Evolutionary conservation across 257 asterid genomes (phyloP), one percentile per base, ranked within the genome.

Genomic region (Solanum microdontum): DNA sequence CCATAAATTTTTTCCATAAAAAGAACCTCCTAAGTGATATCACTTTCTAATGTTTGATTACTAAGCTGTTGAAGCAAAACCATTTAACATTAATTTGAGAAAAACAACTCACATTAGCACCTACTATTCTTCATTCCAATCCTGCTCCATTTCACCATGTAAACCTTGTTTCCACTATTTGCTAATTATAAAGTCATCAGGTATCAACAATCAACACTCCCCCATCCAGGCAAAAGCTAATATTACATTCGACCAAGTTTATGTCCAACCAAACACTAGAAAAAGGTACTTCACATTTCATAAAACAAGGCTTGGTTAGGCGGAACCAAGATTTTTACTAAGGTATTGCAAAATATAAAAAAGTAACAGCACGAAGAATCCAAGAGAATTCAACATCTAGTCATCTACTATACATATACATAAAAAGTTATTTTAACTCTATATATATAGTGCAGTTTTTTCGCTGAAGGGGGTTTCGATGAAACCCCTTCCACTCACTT

Each of bases 151-250:
- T 24, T 45, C 39, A 45, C 68, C 39, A 45, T 45, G 66, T 45
- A 80, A 80, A 26, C 68, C 36, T 45, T 80, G 84, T 70, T 90
- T 82, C 87, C 68, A 68, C 24, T 77, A 32, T 60, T 40, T 40
- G 69, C 66, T 19, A 34, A 90, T 23, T 23, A 87, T 85, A 1
- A 37, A 58, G 21, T 76, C 17, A 79, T 6, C 66, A 26, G 43
- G 40, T 15, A 17, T 14, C n/a, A 15, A 14, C 84, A 24, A 40
- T 79, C 23, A 79, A 51, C 66, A 1, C 26, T 28, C 36, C 37
- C 8, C 60, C 64, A 24, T 8, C 37, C 37, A 6, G 8, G 15
- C 24, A 24, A 40, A 7, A 4, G 26, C 64, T 26, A 43, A 28
- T 26, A 43, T 79, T 0, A 43, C 37, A 40, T 43, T 79, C 14